Conservation (phyloP, 2,329 filamentous ascomycete species). For the Domatiomyces catenatus region DNA sequence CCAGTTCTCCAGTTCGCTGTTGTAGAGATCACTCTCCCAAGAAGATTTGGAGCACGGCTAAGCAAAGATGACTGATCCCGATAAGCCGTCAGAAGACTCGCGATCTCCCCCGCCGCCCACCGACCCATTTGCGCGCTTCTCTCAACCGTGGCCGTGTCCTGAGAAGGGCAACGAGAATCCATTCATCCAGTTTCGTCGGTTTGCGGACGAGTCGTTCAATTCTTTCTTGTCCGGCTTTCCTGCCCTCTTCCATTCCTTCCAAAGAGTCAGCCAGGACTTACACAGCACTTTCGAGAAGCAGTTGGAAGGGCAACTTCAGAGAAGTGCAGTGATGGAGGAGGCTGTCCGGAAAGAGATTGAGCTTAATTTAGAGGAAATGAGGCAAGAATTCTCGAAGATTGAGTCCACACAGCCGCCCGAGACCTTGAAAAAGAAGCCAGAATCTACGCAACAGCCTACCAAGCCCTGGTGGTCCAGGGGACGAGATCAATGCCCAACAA, state of each 20-base stretch:
- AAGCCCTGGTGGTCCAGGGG: background rate
- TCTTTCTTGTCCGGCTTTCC: slow-evolving; percentile 37
- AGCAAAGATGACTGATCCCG: background rate
- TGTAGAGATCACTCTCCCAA: background rate
- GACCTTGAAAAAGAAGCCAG: slow-evolving; percentile 4
- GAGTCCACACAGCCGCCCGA: background rate
- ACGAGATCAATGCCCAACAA: slow-evolving; percentile 5
- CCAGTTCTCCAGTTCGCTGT: background rate
- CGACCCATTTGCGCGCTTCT: slow-evolving; percentile 17
- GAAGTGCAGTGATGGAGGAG: slow-evolving; percentile 3
- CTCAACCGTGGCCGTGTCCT: slow-evolving; percentile 15
- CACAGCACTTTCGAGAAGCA: background rate
- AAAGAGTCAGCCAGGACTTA: background rate
- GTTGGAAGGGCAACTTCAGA: background rate
- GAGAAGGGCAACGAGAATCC: slow-evolving; percentile 33
- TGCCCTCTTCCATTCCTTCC: slow-evolving; percentile 14
- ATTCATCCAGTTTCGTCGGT: slow-evolving; percentile 46
- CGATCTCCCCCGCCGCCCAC: slow-evolving; percentile 14
- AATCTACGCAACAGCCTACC: background rate
- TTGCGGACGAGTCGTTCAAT: slow-evolving; percentile 43
- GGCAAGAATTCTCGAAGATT: slow-evolving; percentile 8
- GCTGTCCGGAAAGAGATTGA: slow-evolving; percentile 12
- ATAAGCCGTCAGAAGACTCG: background rate
- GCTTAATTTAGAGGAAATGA: slow-evolving; percentile 14
- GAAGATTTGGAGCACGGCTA: background rate